Evolutionary conservation across 257 asterid species (phyloP).

Genomic region (Agastache rugosa): DNA sequence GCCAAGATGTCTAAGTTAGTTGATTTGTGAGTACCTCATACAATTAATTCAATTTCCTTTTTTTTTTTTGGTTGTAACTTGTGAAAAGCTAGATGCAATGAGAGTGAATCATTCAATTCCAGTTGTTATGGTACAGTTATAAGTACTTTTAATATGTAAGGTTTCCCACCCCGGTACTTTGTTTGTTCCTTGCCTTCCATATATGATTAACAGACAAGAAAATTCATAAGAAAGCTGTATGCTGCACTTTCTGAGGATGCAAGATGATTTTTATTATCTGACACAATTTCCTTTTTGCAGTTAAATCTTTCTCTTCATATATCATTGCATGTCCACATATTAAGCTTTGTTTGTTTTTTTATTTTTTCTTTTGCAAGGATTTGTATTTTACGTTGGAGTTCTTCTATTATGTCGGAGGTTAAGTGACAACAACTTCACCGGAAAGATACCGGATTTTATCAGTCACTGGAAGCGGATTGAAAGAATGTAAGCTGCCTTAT

Average conservation of each 20-base stretch:
- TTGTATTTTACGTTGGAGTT: neutral
- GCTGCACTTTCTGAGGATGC: neutral
- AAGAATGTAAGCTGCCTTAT: conserved; percentile 66
- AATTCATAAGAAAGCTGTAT: too few relatives aligned
- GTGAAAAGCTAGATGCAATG: conserved; percentile 34
- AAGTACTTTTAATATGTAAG: too few relatives aligned
- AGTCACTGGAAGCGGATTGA: conserved; percentile 67
- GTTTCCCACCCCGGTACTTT: too few relatives aligned
- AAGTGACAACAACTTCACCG: conserved; percentile 82
- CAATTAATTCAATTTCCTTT: neutral
- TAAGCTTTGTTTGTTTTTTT: neutral
- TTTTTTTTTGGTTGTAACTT: neutral
- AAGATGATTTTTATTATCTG: neutral
- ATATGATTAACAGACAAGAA: too few relatives aligned
- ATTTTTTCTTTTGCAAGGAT: neutral
- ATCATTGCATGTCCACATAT: neutral
- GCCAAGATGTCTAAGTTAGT: conserved; percentile 65
- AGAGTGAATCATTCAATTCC: neutral
- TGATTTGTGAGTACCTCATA: conserved; percentile 64
- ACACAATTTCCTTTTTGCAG: neutral
- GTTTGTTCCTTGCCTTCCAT: too few relatives aligned
- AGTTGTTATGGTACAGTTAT: too few relatives aligned
- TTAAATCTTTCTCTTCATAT: neutral
- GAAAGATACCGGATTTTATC: conserved; percentile 77
- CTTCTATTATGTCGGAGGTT: conserved; percentile 58